Evolutionary conservation across 2,329 filamentous ascomycete species (phyloP).

Genomic region (Botrytis tulipae): DNA sequence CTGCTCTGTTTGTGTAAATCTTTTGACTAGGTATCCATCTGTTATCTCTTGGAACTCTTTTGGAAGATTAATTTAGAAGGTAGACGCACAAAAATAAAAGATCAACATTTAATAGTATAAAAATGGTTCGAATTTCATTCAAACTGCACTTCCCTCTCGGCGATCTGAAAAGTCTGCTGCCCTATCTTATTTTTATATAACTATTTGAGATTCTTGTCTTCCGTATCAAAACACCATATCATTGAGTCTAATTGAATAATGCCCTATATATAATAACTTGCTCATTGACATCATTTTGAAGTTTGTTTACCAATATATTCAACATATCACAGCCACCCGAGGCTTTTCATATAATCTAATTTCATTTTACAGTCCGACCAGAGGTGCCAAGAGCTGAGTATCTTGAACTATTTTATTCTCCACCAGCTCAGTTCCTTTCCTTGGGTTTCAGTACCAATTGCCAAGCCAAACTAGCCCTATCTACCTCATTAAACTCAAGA

Average conservation of each 20-base stretch:
- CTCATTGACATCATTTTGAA: no score
- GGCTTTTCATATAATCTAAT: not conserved
- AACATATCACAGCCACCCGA: not conserved
- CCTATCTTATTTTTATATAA: not conserved
- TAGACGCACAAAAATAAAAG: not conserved
- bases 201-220: fast-evolving
- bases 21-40: not conserved
- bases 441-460: no score
- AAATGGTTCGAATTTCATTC: not conserved
- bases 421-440: no score
- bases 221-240: not conserved
- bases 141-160: not conserved
- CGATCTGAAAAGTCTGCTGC: not conserved
- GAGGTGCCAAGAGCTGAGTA: not conserved
- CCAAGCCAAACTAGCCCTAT: fast-evolving
- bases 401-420: fast-evolving
- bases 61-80: fast-evolving
- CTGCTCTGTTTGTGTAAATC: not conserved
- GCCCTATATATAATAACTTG: not conserved
- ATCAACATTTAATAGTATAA: not conserved
- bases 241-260: no score
- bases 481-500: not conserved
- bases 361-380: not conserved
- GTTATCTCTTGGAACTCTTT: not conserved
- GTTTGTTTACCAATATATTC: not conserved